Evolutionary conservation across 148 eudicot genomes (phyloP), one percentile per base, ranked within the genome.

Genomic region (Rhododendron molle): DNA sequence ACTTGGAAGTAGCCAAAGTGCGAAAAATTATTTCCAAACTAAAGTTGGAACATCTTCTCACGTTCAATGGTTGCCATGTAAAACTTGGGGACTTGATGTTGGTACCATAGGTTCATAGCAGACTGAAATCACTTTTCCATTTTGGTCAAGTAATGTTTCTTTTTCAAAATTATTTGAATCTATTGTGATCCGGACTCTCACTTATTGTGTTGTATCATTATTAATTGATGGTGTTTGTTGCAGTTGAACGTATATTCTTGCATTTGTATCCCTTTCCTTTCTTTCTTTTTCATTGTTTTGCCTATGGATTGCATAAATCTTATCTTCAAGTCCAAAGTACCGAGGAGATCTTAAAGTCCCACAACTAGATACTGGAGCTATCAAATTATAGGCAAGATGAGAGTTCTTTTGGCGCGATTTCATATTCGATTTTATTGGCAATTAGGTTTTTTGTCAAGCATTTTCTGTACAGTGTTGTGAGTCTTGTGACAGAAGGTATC

Each of bases 401-500:
- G 36, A 28, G 74, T 28, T 30, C 74, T 43, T 21, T 60, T 47
- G 20, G 26, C 32, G 76, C 5, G 7, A 54, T 56, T 56, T 56
- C 32, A 18, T 32, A 38, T 76, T n/a, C 13, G 0, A 26, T 79
- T 3, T 11, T 50, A 18, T 30, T 49, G 40, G 12, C 2, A 81
- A 32, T 2, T 56, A 3, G 46, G 26, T 4, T 77, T 26, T 62
- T 77, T 83, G 78, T 54, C 84, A n/a, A 80, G 49, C 11, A 16
- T 80, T 76, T 67, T 46, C 10, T 78, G 6, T 80, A 54, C 38
- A 82, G 52, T 86, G 81, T 86, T 43, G 52, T 89, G 85, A 87
- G 77, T 73, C 77, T 18, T 72, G 40, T 90, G 85, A 87, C 58
- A 10, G 83, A 85, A 71, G 28, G 78, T 84, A 83, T 79, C 85